Conservation (phyloP, 1,139 yeast species). For the Zygoascus sp. region DNA sequence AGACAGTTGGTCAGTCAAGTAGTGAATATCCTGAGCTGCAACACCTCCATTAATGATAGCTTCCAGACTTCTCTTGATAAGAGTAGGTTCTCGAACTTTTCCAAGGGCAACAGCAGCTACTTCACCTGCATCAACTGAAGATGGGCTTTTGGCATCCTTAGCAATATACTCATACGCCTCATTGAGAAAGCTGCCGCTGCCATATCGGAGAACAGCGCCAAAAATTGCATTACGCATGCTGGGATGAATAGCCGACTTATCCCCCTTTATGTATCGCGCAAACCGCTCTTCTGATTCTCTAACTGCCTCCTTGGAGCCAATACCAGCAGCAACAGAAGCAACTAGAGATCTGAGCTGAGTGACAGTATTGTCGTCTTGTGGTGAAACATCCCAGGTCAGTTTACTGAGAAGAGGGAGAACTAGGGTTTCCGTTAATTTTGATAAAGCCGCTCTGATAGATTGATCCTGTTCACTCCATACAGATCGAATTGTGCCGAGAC, state of each 20-base stretch:
- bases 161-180: slow-evolving; percentile 47
- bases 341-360: slow-evolving; percentile 50
- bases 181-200: slow-evolving; percentile 35
- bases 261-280: slow-evolving; percentile 25
- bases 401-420: slow-evolving; percentile 43
- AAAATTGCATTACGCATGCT: slow-evolving; percentile 73
- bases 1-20: slow-evolving; percentile 31
- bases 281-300: slow-evolving; percentile 38
- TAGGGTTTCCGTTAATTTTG: slow-evolving; percentile 41
- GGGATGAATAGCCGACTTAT: slow-evolving; percentile 69
- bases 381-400: slow-evolving; percentile 37
- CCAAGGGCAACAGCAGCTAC: slow-evolving; percentile 62
- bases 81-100: slow-evolving; percentile 40
- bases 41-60: slow-evolving; percentile 42
- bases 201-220: slow-evolving; percentile 54
- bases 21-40: slow-evolving; percentile 71
- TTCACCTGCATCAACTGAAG: slow-evolving; percentile 64
- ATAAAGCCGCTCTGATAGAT: slow-evolving; percentile 37
- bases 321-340: slow-evolving; percentile 49
- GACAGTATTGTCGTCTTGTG: slow-evolving; percentile 43
- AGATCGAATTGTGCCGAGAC: slow-evolving; percentile 42
- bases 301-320: slow-evolving; percentile 48
- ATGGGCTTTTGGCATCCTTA: slow-evolving; percentile 50
- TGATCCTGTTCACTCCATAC: slow-evolving; percentile 47
- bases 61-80: slow-evolving; percentile 40